These are phyloP conservation scores for Schizopora paradoxa DNA, from an alignment of 1,284 basidiomycete species.

Conservation along the genomic window DNA sequence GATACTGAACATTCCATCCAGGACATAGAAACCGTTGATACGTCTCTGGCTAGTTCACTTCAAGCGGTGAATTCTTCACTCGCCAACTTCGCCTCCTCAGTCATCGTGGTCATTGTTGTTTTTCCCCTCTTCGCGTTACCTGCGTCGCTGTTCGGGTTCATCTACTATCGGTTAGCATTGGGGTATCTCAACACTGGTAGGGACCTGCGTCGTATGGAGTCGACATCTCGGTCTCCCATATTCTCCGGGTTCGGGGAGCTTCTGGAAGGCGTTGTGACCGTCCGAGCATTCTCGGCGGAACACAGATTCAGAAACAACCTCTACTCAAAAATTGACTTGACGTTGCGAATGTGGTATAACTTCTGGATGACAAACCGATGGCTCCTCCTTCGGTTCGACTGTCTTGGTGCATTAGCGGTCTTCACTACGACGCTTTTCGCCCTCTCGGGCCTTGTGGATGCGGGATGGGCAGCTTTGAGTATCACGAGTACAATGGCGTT, in stretches of 20 bases:
- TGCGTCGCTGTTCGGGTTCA: conserved; percentile 56
- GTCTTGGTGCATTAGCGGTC: conserved; percentile 13
- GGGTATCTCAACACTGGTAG: conserved; percentile 74
- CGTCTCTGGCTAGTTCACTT: conserved; percentile 59
- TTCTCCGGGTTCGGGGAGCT: conserved; percentile 78
- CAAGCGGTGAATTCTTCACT: conserved; percentile 70
- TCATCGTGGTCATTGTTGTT: conserved; percentile 52
- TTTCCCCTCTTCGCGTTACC: conserved; percentile 73
- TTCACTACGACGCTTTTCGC: conserved; percentile 14
- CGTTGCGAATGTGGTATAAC: neutral
- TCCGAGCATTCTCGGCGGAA: neutral
- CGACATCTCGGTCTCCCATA: conserved; percentile 64
- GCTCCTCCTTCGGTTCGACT: conserved; percentile 25
- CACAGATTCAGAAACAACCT: neutral
- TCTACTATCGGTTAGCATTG: conserved; percentile 59
- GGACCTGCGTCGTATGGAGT: conserved; percentile 75
- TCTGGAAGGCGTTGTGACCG: conserved; percentile 63
- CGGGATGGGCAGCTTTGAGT: conserved; percentile 79
- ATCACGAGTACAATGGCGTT: conserved; percentile 72
- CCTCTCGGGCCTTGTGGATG: conserved; percentile 42
- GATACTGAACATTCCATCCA: conserved; percentile 32
- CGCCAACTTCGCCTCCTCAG: conserved; percentile 64
- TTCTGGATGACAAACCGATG: conserved; percentile 13
- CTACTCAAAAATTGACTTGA: neutral
- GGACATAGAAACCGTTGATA: conserved; percentile 76